Conservation (phyloP, 345 rosid genomes). For the Eucalyptus victrix region DNA sequence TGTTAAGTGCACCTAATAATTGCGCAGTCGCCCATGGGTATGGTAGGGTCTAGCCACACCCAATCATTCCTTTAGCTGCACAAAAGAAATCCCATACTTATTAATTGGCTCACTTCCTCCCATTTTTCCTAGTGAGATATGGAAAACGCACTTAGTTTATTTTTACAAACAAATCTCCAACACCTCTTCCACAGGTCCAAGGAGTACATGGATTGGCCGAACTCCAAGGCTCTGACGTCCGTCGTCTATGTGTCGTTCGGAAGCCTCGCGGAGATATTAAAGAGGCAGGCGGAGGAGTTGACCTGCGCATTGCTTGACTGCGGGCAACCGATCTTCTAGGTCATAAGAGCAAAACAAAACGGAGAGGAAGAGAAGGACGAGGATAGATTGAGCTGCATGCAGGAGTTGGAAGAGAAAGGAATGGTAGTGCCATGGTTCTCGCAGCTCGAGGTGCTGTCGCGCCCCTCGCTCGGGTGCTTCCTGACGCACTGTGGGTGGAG, state of each 20-base stretch:
- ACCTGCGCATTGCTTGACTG: conserved; percentile 11
- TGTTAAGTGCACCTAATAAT: too few relatives aligned
- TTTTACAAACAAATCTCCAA: too few relatives aligned
- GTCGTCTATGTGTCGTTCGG: conserved; percentile 42
- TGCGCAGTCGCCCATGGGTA: fast-evolving
- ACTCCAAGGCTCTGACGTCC: conserved; percentile 17
- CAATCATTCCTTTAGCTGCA: too few relatives aligned
- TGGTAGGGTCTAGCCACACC: too few relatives aligned
- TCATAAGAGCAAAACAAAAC: conserved; percentile 5
- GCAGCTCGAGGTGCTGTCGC: too few relatives aligned
- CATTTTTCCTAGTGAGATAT: too few relatives aligned
- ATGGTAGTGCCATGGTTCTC: too few relatives aligned
- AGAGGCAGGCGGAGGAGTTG: conserved; percentile 19
- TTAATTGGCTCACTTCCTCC: too few relatives aligned
- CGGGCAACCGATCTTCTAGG: conserved; percentile 40
- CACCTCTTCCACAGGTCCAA: conserved; percentile 11
- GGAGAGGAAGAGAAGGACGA: conserved; percentile 9
- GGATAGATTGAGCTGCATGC: conserved; percentile 6
- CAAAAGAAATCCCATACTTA: too few relatives aligned
- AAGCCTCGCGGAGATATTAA: conserved; percentile 13
- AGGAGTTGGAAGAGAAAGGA: background rate
- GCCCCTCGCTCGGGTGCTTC: too few relatives aligned
- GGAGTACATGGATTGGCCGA: conserved; percentile 22
- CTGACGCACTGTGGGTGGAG: too few relatives aligned
- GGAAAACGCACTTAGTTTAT: too few relatives aligned